Conservation (phyloP, 371 early-diverging fungal species). For the Parasitella parasitica region DNA sequence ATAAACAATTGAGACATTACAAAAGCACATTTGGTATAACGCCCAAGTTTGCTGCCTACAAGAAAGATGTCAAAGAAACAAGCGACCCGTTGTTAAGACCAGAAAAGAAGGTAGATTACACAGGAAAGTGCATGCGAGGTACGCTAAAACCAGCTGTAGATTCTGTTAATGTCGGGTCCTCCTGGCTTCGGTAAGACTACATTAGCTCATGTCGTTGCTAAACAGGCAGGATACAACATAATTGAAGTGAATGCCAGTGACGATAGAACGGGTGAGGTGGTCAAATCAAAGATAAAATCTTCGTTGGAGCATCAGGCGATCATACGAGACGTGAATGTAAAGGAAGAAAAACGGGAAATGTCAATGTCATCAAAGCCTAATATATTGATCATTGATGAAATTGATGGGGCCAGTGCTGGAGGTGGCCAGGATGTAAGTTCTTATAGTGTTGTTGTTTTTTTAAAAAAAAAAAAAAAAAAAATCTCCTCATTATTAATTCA, state of each 20-base stretch:
- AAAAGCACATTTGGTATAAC: slow-evolving; percentile 23
- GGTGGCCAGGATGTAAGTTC: slow-evolving; percentile 24
- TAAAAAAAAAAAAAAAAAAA: too few species aligned
- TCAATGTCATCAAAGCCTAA: slow-evolving; percentile 68
- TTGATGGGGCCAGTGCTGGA: slow-evolving; percentile 89
- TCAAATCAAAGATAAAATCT: slow-evolving; percentile 71
- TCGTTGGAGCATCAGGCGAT: slow-evolving; percentile 81
- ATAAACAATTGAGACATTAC: slow-evolving; percentile 31
- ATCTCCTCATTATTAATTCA: too few species aligned
- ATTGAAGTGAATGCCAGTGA: slow-evolving; percentile 99
- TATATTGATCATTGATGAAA: slow-evolving; percentile 92
- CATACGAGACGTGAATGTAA: slow-evolving; percentile 22
- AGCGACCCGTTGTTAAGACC: slow-evolving; percentile 63
- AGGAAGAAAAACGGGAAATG: slow-evolving; percentile 12
- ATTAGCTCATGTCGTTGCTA: slow-evolving; percentile 91
- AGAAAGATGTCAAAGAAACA: slow-evolving; percentile 2
- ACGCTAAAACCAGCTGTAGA: slow-evolving; percentile 35
- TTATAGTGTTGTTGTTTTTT: too few species aligned
- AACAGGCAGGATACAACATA: slow-evolving; percentile 88
- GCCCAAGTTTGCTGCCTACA: slow-evolving; percentile 1
- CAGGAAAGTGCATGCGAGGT: too few species aligned
- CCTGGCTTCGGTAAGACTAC: slow-evolving; percentile 99
- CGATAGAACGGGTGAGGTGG: slow-evolving; percentile 83
- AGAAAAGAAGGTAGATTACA: slow-evolving; percentile 66
- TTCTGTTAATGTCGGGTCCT: slow-evolving; percentile 93